phyloP scores from a whole-genome alignment of 2,329 filamentous ascomycete genomes.

The Periconia macrospinosa region DNA sequence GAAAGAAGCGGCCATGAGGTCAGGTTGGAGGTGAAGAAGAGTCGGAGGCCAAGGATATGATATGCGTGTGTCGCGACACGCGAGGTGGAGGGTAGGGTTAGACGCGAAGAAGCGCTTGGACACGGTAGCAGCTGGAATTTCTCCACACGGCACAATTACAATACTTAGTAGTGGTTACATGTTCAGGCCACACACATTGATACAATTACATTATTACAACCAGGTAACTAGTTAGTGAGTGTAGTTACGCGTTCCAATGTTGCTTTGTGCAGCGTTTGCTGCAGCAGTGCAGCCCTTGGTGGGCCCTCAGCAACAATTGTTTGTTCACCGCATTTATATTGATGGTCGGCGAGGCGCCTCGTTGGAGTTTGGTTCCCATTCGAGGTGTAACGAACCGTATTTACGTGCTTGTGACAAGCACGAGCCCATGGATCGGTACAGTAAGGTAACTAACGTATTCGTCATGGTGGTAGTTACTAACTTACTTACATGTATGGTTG shows the following conservation, averaged over 20 bases:
- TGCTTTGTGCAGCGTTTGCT: not conserved
- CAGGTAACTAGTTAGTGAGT: too few relatives aligned
- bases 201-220: too few relatives aligned
- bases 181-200: too few relatives aligned
- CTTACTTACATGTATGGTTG: too few relatives aligned
- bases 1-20: slow-evolving; percentile 24
- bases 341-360: slow-evolving; percentile 9
- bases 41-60: slow-evolving; percentile 5
- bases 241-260: too few relatives aligned
- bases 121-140: slow-evolving; percentile 15
- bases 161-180: too few relatives aligned
- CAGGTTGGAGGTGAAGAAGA: not conserved
- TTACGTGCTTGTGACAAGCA: slow-evolving; percentile 20
- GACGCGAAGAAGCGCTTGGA: slow-evolving; percentile 25
- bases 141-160: slow-evolving; percentile 10
- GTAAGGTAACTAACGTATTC: not conserved
- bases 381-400: too few relatives aligned
- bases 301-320: too few relatives aligned
- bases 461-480: not conserved
- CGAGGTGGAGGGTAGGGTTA: slow-evolving; percentile 12
- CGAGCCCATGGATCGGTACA: slow-evolving; percentile 19
- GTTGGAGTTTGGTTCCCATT: too few relatives aligned
- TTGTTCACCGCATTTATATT: not conserved
- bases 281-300: too few relatives aligned
- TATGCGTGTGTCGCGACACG: not conserved